phyloP scores from a whole-genome alignment of 2,329 filamentous ascomycete species.

The Dactylellina cionopaga region DNA sequence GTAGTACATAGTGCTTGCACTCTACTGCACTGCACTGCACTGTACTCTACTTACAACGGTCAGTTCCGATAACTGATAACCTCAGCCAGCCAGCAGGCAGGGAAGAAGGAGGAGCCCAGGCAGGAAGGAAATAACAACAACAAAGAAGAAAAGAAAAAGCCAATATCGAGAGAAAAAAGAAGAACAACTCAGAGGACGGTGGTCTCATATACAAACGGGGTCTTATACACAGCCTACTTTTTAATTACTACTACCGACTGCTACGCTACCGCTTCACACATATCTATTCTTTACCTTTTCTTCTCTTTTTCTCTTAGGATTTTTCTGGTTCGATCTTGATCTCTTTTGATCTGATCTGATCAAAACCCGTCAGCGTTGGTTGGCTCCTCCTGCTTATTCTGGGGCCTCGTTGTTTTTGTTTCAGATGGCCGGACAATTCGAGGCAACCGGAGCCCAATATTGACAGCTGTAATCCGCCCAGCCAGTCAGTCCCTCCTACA shows the following conservation, averaged over 20 bases:
- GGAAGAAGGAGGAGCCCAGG: not conserved
- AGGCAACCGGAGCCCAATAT: constrained; percentile 45
- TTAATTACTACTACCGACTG: no score
- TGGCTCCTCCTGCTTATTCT: constrained; percentile 51
- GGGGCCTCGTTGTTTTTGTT: constrained; percentile 51
- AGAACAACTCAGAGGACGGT: not conserved
- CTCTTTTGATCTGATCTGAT: no score
- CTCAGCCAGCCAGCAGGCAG: constrained; percentile 1
- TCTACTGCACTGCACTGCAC: no score
- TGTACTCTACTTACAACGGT: no score
- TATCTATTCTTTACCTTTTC: no score
- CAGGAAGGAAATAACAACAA: not conserved
- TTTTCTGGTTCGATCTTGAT: no score
- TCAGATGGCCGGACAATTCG: constrained; percentile 50
- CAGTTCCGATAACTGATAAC: constrained; percentile 10
- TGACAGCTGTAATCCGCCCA: constrained; percentile 50
- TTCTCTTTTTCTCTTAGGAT: no score
- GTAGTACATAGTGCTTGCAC: no score
- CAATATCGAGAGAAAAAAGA: not conserved
- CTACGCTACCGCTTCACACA: no score
- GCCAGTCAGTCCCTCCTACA: constrained; percentile 3
- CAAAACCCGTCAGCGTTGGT: constrained; percentile 1
- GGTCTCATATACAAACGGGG: no score
- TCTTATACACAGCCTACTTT: constrained; percentile 11
- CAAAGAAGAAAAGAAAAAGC: not conserved